Evolutionary conservation across 805 yeast species (phyloP).

Genomic region (Ogataea dorogensis): DNA sequence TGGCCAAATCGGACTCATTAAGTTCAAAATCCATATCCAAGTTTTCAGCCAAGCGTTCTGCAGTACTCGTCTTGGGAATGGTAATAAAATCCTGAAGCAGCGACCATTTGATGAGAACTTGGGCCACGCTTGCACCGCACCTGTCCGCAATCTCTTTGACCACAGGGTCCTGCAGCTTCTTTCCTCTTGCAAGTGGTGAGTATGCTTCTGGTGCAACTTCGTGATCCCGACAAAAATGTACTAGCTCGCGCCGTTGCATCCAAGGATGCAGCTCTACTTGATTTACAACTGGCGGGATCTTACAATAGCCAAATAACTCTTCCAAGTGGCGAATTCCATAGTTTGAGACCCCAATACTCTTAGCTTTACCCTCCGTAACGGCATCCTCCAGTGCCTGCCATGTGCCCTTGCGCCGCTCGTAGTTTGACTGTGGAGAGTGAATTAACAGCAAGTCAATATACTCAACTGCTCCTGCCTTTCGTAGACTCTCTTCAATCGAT

Average conservation of each 20-base stretch:
- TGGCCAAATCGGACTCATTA: conserved; percentile 36
- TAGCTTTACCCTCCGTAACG: conserved; percentile 47
- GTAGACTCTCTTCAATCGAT: conserved; percentile 44
- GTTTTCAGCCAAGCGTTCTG: conserved; percentile 40
- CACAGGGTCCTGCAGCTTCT: conserved; percentile 42
- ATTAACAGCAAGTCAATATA: conserved; percentile 56
- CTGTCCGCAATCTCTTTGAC: conserved; percentile 45
- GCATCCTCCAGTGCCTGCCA: conserved; percentile 59
- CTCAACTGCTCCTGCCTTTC: conserved; percentile 40
- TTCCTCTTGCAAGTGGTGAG: conserved; percentile 62
- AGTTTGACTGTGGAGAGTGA: conserved; percentile 51
- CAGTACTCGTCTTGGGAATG: conserved; percentile 34
- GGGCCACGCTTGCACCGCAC: conserved; percentile 49
- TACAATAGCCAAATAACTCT: conserved; percentile 49
- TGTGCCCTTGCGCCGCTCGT: conserved; percentile 43
- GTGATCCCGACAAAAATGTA: conserved; percentile 41
- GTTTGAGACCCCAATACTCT: conserved; percentile 65
- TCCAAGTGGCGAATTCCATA: conserved; percentile 56
- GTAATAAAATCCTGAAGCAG: conserved; percentile 56
- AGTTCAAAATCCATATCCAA: conserved; percentile 42
- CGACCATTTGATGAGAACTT: conserved; percentile 68
- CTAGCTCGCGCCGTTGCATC: conserved; percentile 44
- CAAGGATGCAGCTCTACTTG: conserved; percentile 53
- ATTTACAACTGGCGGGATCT: conserved; percentile 44
- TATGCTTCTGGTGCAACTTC: conserved; percentile 58